phyloP scores from a whole-genome alignment of 352 stramenopile species.

The Phytophthora tubulina region DNA sequence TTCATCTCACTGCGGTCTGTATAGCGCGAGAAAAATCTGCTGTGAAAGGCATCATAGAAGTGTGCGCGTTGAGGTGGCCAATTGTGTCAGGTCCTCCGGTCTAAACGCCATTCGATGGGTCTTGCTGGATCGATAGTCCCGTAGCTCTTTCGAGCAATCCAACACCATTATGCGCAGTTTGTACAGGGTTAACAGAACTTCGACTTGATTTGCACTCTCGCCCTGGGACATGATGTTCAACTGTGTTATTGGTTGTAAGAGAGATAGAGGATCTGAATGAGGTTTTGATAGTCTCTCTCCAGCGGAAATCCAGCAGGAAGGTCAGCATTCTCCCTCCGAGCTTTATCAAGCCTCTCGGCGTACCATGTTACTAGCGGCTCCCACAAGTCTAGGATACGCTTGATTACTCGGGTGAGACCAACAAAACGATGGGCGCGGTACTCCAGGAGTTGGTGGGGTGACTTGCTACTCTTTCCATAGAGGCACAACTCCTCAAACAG shows the following conservation, averaged over 20 bases:
- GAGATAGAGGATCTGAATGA: conserved; percentile 1
- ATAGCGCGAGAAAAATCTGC: conserved; percentile 14
- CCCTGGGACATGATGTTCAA: conserved; percentile 12
- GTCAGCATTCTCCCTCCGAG: neutral
- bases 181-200: conserved; percentile 13
- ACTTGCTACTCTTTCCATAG: conserved; percentile 12
- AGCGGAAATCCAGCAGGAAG: conserved; percentile 8
- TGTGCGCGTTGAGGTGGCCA: conserved; percentile 7
- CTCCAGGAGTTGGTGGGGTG: conserved; percentile 8
- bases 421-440: conserved; percentile 15
- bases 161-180: conserved; percentile 8
- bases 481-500: conserved; percentile 17
- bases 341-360: conserved; percentile 1
- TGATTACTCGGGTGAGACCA: conserved; percentile 5
- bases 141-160: conserved; percentile 20
- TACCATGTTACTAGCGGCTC: conserved; percentile 15
- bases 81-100: conserved; percentile 10
- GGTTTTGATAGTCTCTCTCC: conserved; percentile 9
- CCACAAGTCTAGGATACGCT: conserved; percentile 11
- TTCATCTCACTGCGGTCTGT: conserved; percentile 13
- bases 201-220: conserved; percentile 10
- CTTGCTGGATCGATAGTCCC: conserved; percentile 18
- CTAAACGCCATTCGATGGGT: conserved; percentile 5
- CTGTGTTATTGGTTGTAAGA: conserved; percentile 9
- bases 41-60: conserved; percentile 6